These are phyloP conservation scores for Gracilariopsis chorda DNA, from an alignment of 23 red algal genomes.

Conservation along the genomic window DNA sequence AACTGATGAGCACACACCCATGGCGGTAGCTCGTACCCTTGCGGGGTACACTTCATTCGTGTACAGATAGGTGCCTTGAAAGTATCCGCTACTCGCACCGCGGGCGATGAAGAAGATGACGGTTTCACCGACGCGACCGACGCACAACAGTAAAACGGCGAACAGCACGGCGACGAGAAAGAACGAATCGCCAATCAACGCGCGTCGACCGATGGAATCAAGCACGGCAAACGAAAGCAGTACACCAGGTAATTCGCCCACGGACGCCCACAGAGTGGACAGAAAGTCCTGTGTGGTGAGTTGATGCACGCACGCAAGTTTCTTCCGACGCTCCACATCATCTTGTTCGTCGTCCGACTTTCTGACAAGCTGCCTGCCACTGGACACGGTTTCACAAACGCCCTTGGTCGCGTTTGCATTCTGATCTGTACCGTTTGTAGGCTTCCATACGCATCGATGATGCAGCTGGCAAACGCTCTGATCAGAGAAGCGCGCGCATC, in stretches of 20 bases:
- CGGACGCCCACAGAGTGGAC: conserved; percentile 27
- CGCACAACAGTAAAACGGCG: conserved; percentile 21
- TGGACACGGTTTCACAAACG: too few relatives aligned
- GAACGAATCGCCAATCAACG: conserved; percentile 40
- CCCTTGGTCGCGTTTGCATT: too few relatives aligned
- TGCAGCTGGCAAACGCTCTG: not conserved
- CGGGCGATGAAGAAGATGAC: conserved; percentile 41
- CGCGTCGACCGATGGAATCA: conserved; percentile 51
- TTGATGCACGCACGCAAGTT: conserved; percentile 6
- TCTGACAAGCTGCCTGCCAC: too few relatives aligned
- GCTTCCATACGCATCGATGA: conserved; percentile 14
- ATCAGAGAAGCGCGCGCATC: not conserved
- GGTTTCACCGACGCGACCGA: conserved; percentile 24
- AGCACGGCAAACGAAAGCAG: conserved; percentile 17
- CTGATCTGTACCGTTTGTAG: not conserved
- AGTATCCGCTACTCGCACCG: conserved; percentile 14
- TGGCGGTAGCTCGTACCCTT: conserved; percentile 28
- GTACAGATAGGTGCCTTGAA: conserved; percentile 53
- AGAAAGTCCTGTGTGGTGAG: conserved; percentile 32
- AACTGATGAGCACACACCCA: conserved; percentile 39
- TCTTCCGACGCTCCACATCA: not conserved
- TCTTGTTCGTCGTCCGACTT: not conserved
- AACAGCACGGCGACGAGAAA: not conserved
- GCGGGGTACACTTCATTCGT: conserved; percentile 64
- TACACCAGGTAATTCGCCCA: conserved; percentile 53